Evolutionary conservation across 78 protist species (phyloP).

Genomic region (Dictyostelium discoideum): dicty_2.7 NC_007089.4:1356001-1356500

Average conservation of each 20-base stretch:
- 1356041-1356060: no score
- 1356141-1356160: no score
- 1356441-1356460: background rate
- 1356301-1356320: background rate
- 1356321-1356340: background rate
- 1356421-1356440: background rate
- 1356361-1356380: background rate
- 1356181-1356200: background rate
- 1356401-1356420: background rate
- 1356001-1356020: background rate
- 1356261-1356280: background rate
- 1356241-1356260: no score
- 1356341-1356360: background rate
- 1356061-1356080: background rate
- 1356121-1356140: no score
- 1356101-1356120: background rate
- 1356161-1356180: no score
- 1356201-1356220: background rate
- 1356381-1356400: background rate
- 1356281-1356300: no score
- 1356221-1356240: no score
- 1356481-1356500: background rate
- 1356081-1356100: background rate
- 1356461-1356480: background rate
- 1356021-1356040: background rate